Conservation (phyloP, 768 basidiomycete genomes). For the Floccularia luteovirens region DNA sequence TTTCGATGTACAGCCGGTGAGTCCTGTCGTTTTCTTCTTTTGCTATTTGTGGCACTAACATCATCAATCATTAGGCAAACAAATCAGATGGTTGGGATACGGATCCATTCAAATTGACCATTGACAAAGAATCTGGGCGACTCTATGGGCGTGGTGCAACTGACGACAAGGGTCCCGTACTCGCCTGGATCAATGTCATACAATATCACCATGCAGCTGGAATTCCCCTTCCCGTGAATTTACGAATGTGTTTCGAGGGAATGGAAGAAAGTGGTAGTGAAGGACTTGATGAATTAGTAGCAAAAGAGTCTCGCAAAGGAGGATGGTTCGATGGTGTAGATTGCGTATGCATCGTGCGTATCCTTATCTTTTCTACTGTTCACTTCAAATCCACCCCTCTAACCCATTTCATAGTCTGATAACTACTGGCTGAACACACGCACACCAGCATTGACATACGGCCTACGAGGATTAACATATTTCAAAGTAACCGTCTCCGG, state of each 20-base stretch:
- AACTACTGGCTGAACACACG: constrained; percentile 91
- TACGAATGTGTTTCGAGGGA: constrained; percentile 90
- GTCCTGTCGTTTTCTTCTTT: constrained; percentile 12
- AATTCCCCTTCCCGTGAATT: constrained; percentile 77
- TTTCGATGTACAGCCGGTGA: constrained; percentile 90
- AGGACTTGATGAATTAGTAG: constrained; percentile 84
- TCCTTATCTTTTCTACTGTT: constrained; percentile 1
- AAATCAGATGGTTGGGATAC: constrained; percentile 80
- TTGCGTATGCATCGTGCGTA: constrained; percentile 83
- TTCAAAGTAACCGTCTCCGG: constrained; percentile 79
- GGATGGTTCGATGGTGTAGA: constrained; percentile 86
- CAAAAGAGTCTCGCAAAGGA: constrained; percentile 60
- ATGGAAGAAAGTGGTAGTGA: constrained; percentile 97
- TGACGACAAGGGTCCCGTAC: constrained; percentile 87
- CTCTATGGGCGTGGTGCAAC: constrained; percentile 83
- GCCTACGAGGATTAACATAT: constrained; percentile 83
- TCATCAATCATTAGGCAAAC: constrained; percentile 23
- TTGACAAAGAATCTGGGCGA: constrained; percentile 35
- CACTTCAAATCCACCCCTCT: not conserved
- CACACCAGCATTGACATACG: constrained; percentile 79
- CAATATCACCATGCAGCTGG: constrained; percentile 70
- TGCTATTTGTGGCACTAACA: not conserved
- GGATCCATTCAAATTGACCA: constrained; percentile 72
- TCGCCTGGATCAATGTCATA: constrained; percentile 87
- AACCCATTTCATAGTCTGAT: constrained; percentile 51